Evolutionary conservation across 768 basidiomycete species (phyloP).

Genomic region (Tephrocybe sp.): DNA sequence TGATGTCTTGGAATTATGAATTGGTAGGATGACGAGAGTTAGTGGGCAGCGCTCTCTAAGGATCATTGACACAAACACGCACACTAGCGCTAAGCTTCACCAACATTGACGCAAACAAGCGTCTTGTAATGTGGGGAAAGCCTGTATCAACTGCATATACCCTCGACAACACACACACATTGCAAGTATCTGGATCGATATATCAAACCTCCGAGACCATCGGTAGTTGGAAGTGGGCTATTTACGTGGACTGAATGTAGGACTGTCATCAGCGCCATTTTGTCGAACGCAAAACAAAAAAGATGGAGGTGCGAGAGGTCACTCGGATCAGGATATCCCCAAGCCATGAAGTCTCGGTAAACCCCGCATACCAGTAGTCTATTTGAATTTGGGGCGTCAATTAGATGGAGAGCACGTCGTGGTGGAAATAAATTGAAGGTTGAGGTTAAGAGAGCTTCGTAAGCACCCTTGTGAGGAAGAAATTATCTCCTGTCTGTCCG

Average conservation of each 20-base stretch:
- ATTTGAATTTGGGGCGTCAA: constrained; percentile 8
- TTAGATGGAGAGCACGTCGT: constrained; percentile 3
- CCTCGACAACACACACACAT: no score
- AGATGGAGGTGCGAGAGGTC: neutral
- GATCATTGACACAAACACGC: neutral
- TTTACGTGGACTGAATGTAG: neutral
- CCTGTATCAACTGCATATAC: no score
- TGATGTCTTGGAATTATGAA: neutral
- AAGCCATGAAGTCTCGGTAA: constrained; percentile 9
- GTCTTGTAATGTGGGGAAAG: no score
- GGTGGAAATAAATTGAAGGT: constrained; percentile 11
- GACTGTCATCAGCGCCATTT: neutral
- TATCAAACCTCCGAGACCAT: constrained; percentile 7
- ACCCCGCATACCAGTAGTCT: constrained; percentile 8
- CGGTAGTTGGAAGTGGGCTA: neutral
- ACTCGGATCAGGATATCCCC: neutral
- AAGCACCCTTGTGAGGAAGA: neutral
- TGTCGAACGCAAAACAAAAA: neutral
- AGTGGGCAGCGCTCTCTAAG: no score
- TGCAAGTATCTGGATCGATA: neutral
- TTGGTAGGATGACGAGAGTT: neutral
- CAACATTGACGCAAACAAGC: no score
- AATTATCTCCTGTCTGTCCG: constrained; percentile 11
- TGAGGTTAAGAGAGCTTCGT: constrained; percentile 13
- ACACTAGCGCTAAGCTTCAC: neutral